phyloP scores from a whole-genome alignment of 2,329 filamentous ascomycete species.

The Leptographium wingfieldii region DNA sequence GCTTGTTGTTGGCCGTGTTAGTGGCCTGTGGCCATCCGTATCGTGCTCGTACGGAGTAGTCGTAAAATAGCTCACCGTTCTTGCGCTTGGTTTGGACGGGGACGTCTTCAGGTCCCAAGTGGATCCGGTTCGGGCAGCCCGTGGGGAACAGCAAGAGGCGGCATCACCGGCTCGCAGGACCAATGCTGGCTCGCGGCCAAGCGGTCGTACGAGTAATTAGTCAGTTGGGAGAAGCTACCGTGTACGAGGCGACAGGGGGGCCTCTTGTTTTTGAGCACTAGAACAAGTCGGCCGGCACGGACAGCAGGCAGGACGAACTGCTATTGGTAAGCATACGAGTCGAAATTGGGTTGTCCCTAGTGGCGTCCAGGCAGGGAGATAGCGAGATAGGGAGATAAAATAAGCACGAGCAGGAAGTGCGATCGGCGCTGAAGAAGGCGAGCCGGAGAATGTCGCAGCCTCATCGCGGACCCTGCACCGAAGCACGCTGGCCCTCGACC shows the following conservation, averaged over 20 bases:
- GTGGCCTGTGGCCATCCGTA: background rate
- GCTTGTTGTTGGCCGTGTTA: background rate
- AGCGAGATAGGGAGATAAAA: background rate
- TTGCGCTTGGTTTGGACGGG: background rate
- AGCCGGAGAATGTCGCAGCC: background rate
- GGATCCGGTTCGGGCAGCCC: slow-evolving; percentile 2
- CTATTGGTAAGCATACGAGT: background rate
- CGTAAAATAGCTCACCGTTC: too few relatives aligned
- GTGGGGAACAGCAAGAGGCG: background rate
- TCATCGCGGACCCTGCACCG: background rate
- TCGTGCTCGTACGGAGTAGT: too few relatives aligned
- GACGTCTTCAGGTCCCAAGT: background rate
- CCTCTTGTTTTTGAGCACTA: background rate
- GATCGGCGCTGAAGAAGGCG: background rate
- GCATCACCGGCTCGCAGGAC: background rate
- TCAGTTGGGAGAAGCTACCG: background rate
- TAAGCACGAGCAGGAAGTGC: background rate
- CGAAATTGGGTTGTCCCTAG: background rate
- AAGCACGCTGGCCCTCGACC: background rate
- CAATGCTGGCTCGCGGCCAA: background rate
- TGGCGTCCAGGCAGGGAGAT: background rate
- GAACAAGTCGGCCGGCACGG: background rate
- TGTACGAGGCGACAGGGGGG: background rate
- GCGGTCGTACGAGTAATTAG: background rate
- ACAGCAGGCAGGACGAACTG: background rate